Evolutionary conservation across 257 asterid genomes (phyloP).

Genomic region (Osmanthus fragrans): DNA sequence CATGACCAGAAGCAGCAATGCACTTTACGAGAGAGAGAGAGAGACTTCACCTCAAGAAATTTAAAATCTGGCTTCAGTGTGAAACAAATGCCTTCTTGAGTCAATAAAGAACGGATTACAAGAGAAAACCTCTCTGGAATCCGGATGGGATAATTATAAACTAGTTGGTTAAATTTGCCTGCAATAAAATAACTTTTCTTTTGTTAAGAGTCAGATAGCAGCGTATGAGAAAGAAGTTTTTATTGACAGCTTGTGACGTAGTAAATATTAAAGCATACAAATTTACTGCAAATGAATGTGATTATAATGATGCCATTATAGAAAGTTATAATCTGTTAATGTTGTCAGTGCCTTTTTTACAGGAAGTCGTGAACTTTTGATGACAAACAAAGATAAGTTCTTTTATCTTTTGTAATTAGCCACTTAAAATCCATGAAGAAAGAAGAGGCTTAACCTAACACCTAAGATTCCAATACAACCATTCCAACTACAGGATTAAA

Average conservation of each 20-base stretch:
- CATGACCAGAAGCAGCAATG: slow-evolving; percentile 18
- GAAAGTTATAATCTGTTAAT: background rate
- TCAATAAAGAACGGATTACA: slow-evolving; percentile 92
- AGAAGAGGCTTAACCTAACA: slow-evolving; percentile 6
- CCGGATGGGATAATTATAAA: slow-evolving; percentile 93
- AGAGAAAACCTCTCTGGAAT: slow-evolving; percentile 99
- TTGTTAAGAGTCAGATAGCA: slow-evolving; percentile 12
- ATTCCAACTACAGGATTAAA: slow-evolving; percentile 15
- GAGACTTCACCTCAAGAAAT: slow-evolving; percentile 83
- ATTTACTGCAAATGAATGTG: background rate
- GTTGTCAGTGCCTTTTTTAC: background rate
- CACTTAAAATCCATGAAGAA: slow-evolving; percentile 16
- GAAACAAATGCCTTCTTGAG: slow-evolving; percentile 99
- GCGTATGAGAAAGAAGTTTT: background rate
- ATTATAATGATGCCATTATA: slow-evolving; percentile 1
- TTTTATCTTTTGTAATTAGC: slow-evolving; percentile 11
- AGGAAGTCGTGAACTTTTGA: background rate
- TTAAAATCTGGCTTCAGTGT: slow-evolving; percentile 86
- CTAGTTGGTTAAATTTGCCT: slow-evolving; percentile 96
- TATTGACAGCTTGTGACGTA: background rate
- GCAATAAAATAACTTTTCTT: slow-evolving; percentile 28
- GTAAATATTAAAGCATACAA: slow-evolving; percentile 14
- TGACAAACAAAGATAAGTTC: background rate
- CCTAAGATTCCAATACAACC: slow-evolving; percentile 6
- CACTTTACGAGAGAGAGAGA: background rate